Conservation (phyloP, 176 grass and related monocot species). For the Pontederia crassipes region DNA sequence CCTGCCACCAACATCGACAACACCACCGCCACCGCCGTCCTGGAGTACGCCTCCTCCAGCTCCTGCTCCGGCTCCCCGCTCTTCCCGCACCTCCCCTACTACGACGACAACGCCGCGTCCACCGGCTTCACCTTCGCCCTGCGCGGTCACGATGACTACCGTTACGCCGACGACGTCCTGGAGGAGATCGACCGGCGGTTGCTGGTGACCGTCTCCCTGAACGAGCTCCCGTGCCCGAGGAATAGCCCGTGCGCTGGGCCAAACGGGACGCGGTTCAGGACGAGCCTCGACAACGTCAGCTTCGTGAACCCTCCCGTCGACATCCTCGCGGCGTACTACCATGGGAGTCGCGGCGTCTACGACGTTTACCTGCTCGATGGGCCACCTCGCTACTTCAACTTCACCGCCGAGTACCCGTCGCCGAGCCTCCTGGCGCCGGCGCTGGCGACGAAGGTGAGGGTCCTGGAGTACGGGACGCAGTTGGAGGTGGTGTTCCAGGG, state of each 20-base stretch:
- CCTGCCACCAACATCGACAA: constrained; percentile 60
- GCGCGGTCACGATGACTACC: constrained; percentile 26
- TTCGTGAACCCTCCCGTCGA: neutral
- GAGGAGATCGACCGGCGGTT: constrained; percentile 30
- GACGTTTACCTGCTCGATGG: neutral
- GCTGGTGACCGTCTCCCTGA: constrained; percentile 63
- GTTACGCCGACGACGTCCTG: constrained; percentile 38
- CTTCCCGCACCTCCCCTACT: constrained; percentile 27
- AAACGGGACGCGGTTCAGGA: neutral
- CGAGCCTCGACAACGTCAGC: constrained; percentile 11
- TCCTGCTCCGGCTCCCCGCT: neutral
- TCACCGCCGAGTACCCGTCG: constrained; percentile 4
- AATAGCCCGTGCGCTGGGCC: constrained; percentile 17
- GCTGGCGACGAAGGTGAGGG: constrained; percentile 5
- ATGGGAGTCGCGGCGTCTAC: neutral
- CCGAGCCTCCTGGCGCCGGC: neutral
- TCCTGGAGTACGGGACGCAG: constrained; percentile 4
- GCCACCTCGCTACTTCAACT: neutral
- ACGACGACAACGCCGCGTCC: constrained; percentile 45
- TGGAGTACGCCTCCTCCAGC: constrained; percentile 32
- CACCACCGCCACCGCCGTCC: constrained; percentile 44
- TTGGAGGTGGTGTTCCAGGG: constrained; percentile 16
- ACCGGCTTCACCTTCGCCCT: constrained; percentile 30
- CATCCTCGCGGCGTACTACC: constrained; percentile 5
- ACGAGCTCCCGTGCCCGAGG: constrained; percentile 46